A percentile compares a stretch with the other conserved stretches of the same genome.
These are phyloP conservation scores for Hyphopichia fennica DNA, from an alignment of 1,139 yeast species.

Conservation along the genomic window DNA sequence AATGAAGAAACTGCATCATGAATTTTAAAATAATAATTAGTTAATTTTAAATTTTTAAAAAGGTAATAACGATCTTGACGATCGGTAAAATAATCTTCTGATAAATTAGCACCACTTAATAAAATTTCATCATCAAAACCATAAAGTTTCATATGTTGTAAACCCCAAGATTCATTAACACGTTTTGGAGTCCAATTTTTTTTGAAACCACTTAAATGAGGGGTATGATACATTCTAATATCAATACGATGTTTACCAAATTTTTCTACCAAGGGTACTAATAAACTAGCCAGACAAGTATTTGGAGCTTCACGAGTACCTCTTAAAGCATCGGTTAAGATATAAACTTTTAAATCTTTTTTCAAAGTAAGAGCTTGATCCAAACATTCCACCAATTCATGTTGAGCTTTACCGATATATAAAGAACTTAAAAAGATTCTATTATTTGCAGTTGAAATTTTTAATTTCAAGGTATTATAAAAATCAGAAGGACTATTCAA, in stretches of 20 bases:
- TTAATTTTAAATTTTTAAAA: conserved; percentile 55
- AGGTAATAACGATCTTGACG: conserved; percentile 91
- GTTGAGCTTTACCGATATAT: conserved; percentile 81
- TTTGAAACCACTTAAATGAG: conserved; percentile 70
- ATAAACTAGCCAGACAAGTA: conserved; percentile 70
- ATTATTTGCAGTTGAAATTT: conserved; percentile 52
- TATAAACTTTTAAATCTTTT: conserved; percentile 62
- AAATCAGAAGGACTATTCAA: conserved; percentile 68
- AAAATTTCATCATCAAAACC: conserved; percentile 92
- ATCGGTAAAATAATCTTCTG: conserved; percentile 90
- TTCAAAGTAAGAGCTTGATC: conserved; percentile 59
- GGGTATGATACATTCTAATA: conserved; percentile 86
- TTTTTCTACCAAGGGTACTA: conserved; percentile 65
- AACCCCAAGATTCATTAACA: conserved; percentile 87
- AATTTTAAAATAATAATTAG: conserved; percentile 72
- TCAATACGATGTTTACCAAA: conserved; percentile 73
- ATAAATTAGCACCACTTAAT: conserved; percentile 87
- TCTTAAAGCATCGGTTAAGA: conserved; percentile 83
- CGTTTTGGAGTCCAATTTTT: conserved; percentile 73
- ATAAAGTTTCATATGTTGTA: conserved; percentile 96
- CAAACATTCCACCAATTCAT: conserved; percentile 66
- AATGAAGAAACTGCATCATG: conserved; percentile 67
- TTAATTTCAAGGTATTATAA: conserved; percentile 58
- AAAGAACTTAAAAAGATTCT: conserved; percentile 81
- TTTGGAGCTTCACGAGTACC: conserved; percentile 93